Conservation (phyloP, 2,329 filamentous ascomycete genomes). For the Juglanconis oblonga region DNA sequence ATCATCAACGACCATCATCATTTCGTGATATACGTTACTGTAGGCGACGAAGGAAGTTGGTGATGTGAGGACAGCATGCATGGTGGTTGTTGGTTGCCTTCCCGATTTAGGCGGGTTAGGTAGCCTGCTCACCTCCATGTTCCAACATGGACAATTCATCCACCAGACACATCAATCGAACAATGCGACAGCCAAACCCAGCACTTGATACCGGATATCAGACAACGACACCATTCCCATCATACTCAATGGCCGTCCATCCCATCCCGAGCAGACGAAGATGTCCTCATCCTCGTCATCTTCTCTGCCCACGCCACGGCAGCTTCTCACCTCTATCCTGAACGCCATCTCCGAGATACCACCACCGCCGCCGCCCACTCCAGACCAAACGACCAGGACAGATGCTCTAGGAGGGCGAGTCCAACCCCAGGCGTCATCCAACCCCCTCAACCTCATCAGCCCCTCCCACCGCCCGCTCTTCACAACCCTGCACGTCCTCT, state of each 20-base stretch:
- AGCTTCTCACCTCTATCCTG: conserved; percentile 49
- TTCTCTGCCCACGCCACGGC: conserved; percentile 36
- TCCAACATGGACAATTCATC: neutral
- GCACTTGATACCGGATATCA: neutral
- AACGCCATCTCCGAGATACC: conserved; percentile 36
- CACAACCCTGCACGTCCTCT: conserved; percentile 81
- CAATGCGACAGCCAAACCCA: too few relatives aligned
- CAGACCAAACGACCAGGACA: conserved; percentile 5
- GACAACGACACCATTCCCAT: neutral
- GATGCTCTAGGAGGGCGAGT: neutral
- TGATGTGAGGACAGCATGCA: too few relatives aligned
- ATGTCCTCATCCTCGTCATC: conserved; percentile 15
- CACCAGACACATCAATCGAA: neutral
- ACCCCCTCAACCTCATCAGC: conserved; percentile 35
- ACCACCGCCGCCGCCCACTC: conserved; percentile 3
- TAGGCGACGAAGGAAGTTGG: too few relatives aligned
- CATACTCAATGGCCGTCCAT: conserved; percentile 6
- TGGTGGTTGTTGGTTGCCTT: neutral
- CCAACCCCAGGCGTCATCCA: conserved; percentile 16
- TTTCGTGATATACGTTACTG: too few relatives aligned
- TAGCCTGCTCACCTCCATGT: neutral
- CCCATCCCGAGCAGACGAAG: neutral
- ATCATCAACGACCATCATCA: neutral
- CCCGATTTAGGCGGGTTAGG: neutral
- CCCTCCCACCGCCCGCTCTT: conserved; percentile 53